Evolutionary conservation across 805 yeast species (phyloP).

Genomic region (Diddensiella santjacobensis): DNA sequence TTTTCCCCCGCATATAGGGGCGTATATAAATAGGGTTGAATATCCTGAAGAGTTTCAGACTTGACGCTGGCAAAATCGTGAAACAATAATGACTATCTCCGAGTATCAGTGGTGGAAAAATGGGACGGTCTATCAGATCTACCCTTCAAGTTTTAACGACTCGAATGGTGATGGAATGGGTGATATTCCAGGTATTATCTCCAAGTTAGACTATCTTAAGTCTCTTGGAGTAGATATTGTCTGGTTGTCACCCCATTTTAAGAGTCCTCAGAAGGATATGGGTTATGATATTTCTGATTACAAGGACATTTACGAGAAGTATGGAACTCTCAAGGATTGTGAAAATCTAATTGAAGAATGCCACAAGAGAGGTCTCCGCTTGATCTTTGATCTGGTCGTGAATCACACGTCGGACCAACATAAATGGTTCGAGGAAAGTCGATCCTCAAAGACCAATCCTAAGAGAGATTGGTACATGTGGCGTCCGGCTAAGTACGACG

Average conservation of each 20-base stretch:
- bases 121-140: slow-evolving; percentile 52
- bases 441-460: slow-evolving; percentile 47
- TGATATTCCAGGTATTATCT: slow-evolving; percentile 50
- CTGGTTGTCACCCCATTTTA: slow-evolving; percentile 57
- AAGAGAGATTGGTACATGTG: slow-evolving; percentile 62
- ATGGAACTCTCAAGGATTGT: slow-evolving; percentile 55
- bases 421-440: slow-evolving; percentile 54
- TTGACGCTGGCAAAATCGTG: background rate
- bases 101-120: slow-evolving; percentile 53
- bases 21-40: too few relatives aligned
- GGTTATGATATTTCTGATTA: slow-evolving; percentile 59
- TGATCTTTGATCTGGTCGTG: slow-evolving; percentile 53
- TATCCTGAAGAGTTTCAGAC: too few relatives aligned
- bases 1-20: too few relatives aligned
- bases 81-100: background rate
- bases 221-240: slow-evolving; percentile 47
- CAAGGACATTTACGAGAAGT: slow-evolving; percentile 47
- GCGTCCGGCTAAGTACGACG: slow-evolving; percentile 47
- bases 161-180: slow-evolving; percentile 58
- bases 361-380: slow-evolving; percentile 48
- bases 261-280: slow-evolving; percentile 58
- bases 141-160: slow-evolving; percentile 59
- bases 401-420: slow-evolving; percentile 57
- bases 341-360: slow-evolving; percentile 44
- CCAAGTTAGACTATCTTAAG: slow-evolving; percentile 49